These are phyloP conservation scores for Eucalyptus cloeziana DNA, from an alignment of 345 rosid species.

Conservation along the genomic window DNA sequence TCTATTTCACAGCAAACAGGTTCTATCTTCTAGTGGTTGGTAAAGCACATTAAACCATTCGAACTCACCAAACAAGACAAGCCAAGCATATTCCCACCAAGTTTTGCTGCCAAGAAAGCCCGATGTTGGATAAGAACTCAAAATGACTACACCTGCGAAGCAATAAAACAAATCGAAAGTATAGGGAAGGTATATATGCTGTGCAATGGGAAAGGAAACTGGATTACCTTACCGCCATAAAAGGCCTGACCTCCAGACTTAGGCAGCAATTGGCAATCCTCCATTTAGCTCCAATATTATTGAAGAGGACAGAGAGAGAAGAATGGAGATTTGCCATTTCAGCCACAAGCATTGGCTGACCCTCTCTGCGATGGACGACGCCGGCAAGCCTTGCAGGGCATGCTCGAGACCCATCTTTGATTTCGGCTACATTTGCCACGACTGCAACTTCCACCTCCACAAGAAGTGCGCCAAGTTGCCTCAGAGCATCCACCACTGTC, in stretches of 20 bases:
- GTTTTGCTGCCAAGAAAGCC: neutral
- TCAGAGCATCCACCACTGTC: neutral
- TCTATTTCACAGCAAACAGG: neutral
- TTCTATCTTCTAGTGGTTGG: neutral
- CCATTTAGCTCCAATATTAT: neutral
- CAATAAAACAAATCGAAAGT: neutral
- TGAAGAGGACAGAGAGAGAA: neutral
- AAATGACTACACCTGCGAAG: neutral
- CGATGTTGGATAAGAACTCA: neutral
- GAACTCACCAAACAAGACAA: neutral
- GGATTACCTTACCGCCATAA: neutral
- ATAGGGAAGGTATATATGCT: neutral
- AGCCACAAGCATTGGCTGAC: slow-evolving; percentile 3
- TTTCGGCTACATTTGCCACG: neutral
- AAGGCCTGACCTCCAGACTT: neutral
- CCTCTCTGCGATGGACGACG: neutral
- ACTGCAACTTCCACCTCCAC: slow-evolving; percentile 7
- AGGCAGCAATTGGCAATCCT: neutral
- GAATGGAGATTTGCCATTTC: neutral
- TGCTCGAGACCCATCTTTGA: neutral
- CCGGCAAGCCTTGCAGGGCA: neutral
- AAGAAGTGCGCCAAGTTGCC: slow-evolving; percentile 4
- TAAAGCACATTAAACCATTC: neutral
- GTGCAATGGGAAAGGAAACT: neutral
- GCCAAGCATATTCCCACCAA: neutral